Base-by-base conservation (phyloP, 192 early-diverging fungal genomes). In the Rhizophagus prolifer region DNA sequence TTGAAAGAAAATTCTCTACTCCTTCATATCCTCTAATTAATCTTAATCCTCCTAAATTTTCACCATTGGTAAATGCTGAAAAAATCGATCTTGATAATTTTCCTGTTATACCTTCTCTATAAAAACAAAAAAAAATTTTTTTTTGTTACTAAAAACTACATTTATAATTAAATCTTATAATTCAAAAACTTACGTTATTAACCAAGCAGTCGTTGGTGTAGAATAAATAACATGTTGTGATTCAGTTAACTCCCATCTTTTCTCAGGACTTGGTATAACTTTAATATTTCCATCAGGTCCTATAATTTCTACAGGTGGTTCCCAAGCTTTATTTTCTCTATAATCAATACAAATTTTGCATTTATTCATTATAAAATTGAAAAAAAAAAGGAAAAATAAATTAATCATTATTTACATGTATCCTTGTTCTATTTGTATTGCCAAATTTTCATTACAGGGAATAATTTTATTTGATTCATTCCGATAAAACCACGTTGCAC, bases 401-500 rank as follows among this genome's bases (percentile, higher is more conserved):
- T 19, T 28, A 26, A 14, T 36, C 14, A 64, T 46, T 23, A 59
- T 41, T 58, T 82, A 86, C 89, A 82, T 83, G 78, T 94, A 95
- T 30, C 95, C 95, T 63, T 90, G 85, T 84, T 96, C 94, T 47
- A 95, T 85, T 81, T 96, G 95, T 46, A 88, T 77, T 2, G 93
- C 78, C 14, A 96, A 78, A 69, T 91, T 95, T 60, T 92, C 94
- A 70, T 95, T 91, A 80, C 95, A 96, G 9, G 95, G 94, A 16
- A 90, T 68, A 78, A 89, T 93, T 58, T 90, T 90, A 26, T 79
- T 84, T 19, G 86, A 85, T 70, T 92, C 90, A 0, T 82, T 70
- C 61, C 88, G 84, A 68, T 89, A 83, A 83, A 96, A 96, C 95
- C 95, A 96, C 1, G 92, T 94, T 4, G 92, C 92, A n/a, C 95